Evolutionary conservation across 192 early-diverging fungal species (phyloP), one percentile per base, ranked within the genome.

Genomic region (Backusella westeae): DNA sequence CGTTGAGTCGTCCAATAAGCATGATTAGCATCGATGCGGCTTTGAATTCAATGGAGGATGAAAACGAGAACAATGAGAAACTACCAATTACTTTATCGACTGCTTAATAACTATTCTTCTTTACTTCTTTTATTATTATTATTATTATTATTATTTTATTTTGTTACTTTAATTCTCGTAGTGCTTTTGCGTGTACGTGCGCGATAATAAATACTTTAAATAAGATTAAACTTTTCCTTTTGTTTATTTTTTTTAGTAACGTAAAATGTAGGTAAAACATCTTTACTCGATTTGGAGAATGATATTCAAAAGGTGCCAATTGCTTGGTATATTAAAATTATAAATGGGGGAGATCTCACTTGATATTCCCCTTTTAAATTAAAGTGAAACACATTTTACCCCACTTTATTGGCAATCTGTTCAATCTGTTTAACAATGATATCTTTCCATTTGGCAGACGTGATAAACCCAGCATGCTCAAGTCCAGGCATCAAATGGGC

Each of bases 381-480:
- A 49, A 67, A 17, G 29, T 67, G 26, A 29, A 34, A 67, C 21
- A 67, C 66, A 19, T 9, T 15, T 17, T 23, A 59, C 53, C 66
- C 78, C 17, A 66, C 73, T 35, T 75, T 59, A 41, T 41, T 46
- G 29, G 73, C 72, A 34, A 75, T 36, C 34, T 39, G 35, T 26
- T 79, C 73, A 12, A 79, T 69, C 19, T 75, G 73, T 19, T 66
- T 63, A 32, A 74, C 21, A 35, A 79, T 75, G 6, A 46, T 34
- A 19, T 79, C 44, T 12, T 73, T 42, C 78, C 78, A 79, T 15
- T 68, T 73, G 19, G 72, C 44, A 21, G 77, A 75, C 46, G 85
- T 52, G 39, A 88, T 53, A 56, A 84, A 85, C 21, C 73, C 73
- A n/a, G 82, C 85, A 78, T 88, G 87, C 38, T 86, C 79, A 34